A percentile compares a stretch with the other conserved stretches of the same genome.
phyloP scores from a whole-genome alignment of 768 basidiomycete genomes.

The Termitomyces titanicus region DNA sequence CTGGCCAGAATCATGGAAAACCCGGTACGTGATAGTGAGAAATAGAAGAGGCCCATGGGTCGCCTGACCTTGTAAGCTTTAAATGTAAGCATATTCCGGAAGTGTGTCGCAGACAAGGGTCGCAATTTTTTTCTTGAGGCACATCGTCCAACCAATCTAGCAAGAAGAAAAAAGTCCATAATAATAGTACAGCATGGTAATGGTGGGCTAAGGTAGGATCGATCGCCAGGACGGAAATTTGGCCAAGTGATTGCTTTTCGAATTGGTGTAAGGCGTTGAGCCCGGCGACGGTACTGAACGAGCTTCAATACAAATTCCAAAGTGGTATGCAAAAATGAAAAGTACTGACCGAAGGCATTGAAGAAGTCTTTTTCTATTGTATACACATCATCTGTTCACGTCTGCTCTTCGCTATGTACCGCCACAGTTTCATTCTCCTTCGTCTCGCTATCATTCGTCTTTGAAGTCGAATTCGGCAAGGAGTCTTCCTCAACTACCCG shows the following conservation, averaged over 20 bases:
- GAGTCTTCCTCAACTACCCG: constrained; percentile 47
- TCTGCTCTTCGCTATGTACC: background rate
- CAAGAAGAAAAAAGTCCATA: background rate
- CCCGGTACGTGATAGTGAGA: background rate
- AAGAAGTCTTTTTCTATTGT: background rate
- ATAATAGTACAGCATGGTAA: background rate
- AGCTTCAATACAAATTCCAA: background rate
- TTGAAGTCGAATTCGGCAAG: constrained; percentile 1
- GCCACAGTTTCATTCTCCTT: background rate
- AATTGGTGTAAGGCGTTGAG: background rate
- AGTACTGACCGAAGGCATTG: background rate
- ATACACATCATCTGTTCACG: background rate
- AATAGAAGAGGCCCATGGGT: background rate
- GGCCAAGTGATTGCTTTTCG: background rate
- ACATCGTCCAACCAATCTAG: background rate
- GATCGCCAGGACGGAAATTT: background rate
- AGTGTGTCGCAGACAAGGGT: background rate
- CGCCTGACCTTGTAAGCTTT: background rate
- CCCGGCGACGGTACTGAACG: background rate
- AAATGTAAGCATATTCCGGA: background rate
- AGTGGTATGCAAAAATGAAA: no score
- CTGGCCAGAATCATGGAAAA: background rate
- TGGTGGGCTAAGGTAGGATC: background rate
- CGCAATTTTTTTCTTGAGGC: background rate
- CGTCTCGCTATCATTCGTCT: background rate